phyloP scores from a whole-genome alignment of 1,284 basidiomycete genomes.

The Porphyrellus sp. region DNA sequence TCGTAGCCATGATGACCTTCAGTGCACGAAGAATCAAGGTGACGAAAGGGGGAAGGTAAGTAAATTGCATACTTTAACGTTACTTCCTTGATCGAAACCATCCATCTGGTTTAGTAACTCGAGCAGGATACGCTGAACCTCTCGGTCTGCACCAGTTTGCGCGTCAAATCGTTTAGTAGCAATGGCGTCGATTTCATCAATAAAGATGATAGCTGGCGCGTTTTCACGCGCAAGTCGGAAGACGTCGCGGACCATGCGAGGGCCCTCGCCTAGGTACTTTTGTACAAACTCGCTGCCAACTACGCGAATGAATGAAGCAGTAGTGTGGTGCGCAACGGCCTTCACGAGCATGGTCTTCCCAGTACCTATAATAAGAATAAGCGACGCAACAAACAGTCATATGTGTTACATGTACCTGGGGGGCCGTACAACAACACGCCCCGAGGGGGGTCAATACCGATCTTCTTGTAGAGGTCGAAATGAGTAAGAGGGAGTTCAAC shows the following conservation, averaged over 20 bases:
- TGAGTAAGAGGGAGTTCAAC: conserved; percentile 98
- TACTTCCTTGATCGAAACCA: conserved; percentile 98
- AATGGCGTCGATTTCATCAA: conserved; percentile 99
- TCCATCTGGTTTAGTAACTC: conserved; percentile 99
- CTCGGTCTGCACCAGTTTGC: conserved; percentile 97
- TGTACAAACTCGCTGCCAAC: conserved; percentile 99
- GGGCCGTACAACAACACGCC: conserved; percentile 84
- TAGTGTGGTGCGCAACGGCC: conserved; percentile 96
- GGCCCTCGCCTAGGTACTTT: conserved; percentile 99
- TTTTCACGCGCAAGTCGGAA: conserved; percentile 98
- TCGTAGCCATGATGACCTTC: conserved; percentile 98
- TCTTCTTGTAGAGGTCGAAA: conserved; percentile 98
- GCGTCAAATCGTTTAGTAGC: conserved; percentile 99
- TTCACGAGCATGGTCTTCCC: conserved; percentile 99
- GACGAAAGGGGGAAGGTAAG: neutral
- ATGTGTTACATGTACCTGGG: conserved; percentile 48
- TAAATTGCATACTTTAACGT: conserved; percentile 78
- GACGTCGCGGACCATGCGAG: conserved; percentile 99
- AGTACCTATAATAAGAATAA: conserved; percentile 60
- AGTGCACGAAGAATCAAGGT: neutral
- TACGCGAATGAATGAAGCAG: conserved; percentile 96
- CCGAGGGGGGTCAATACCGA: conserved; percentile 96
- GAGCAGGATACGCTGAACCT: conserved; percentile 98
- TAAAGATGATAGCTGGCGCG: conserved; percentile 97
- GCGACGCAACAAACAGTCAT: neutral